Conservation (phyloP, 2,329 filamentous ascomycete species). For the Penicillium decumbens region DNA sequence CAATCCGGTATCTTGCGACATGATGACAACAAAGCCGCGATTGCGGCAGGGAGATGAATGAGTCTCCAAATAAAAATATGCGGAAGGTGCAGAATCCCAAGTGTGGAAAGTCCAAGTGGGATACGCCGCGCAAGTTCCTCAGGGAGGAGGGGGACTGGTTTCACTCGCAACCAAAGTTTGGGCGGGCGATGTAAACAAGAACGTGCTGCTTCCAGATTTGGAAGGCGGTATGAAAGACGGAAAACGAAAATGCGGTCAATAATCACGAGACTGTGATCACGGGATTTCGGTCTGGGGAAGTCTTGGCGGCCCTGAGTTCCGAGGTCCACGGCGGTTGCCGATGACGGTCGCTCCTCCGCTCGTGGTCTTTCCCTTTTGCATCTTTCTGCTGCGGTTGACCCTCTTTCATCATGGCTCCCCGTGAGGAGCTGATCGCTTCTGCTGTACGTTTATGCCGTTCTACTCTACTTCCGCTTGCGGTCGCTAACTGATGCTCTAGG, state of each 20-base stretch:
- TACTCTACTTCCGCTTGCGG: slow-evolving; percentile 27
- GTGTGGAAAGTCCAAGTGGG: slow-evolving; percentile 1
- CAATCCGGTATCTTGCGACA: slow-evolving; percentile 82
- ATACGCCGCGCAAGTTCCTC: slow-evolving; percentile 10
- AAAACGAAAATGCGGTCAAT: slow-evolving; percentile 17
- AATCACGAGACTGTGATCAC: slow-evolving; percentile 29
- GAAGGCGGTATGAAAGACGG: slow-evolving; percentile 31
- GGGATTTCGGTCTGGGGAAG: slow-evolving; percentile 29
- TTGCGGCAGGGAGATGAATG: slow-evolving; percentile 17
- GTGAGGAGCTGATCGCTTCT: slow-evolving; percentile 85
- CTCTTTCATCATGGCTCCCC: slow-evolving; percentile 64
- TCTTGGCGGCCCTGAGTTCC: slow-evolving; percentile 30
- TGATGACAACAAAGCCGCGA: slow-evolving; percentile 43
- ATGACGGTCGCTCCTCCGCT: slow-evolving; percentile 21
- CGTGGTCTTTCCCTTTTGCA: slow-evolving; percentile 10
- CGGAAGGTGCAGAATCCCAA: neutral
- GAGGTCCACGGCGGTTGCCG: slow-evolving; percentile 36
- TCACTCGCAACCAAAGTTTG: slow-evolving; percentile 16
- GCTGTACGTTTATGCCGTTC: slow-evolving; percentile 53
- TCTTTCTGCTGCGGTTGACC: slow-evolving; percentile 11
- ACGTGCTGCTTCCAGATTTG: slow-evolving; percentile 19
- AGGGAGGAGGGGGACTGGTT: slow-evolving; percentile 17
- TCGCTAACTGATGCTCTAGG: slow-evolving; percentile 36
- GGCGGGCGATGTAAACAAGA: slow-evolving; percentile 36
- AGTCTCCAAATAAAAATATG: neutral